A percentile compares a stretch with the other conserved stretches of the same genome.
Conservation (phyloP, 495 filamentous ascomycete species). For the Tuber calosporum region DNA sequence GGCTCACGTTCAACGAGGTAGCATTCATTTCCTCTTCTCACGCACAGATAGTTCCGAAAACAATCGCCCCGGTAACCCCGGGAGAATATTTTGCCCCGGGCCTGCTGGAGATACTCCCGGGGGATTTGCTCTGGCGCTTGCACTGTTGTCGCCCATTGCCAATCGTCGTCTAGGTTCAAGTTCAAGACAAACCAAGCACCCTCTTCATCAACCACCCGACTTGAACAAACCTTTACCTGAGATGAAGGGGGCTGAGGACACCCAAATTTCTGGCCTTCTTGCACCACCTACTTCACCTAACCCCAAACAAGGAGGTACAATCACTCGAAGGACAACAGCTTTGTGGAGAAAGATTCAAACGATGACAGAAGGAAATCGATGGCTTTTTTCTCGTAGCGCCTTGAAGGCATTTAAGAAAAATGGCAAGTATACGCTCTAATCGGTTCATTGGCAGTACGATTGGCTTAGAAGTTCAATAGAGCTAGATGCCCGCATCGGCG, state of each 20-base stretch:
- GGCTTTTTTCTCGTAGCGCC: neutral
- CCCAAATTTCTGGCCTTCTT: neutral
- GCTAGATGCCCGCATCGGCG: neutral
- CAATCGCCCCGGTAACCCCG: neutral
- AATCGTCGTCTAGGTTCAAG: neutral
- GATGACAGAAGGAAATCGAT: neutral
- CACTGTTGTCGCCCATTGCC: neutral
- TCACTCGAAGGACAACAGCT: neutral
- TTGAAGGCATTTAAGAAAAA: neutral
- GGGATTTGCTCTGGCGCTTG: neutral
- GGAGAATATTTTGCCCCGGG: neutral
- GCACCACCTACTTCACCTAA: neutral
- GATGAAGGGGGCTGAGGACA: neutral
- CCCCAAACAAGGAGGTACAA: neutral
- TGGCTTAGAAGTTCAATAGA: neutral
- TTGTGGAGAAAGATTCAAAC: neutral
- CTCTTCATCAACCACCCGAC: neutral
- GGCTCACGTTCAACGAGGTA: neutral
- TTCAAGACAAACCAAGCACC: neutral
- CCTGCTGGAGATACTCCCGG: neutral
- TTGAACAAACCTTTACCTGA: neutral
- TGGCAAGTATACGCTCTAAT: neutral
- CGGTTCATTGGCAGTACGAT: neutral
- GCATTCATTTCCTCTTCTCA: neutral
- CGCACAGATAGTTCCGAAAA: neutral